These are phyloP conservation scores for Beta macrorhiza DNA, from an alignment of 179 eudicot species.

Conservation along the genomic window DNA sequence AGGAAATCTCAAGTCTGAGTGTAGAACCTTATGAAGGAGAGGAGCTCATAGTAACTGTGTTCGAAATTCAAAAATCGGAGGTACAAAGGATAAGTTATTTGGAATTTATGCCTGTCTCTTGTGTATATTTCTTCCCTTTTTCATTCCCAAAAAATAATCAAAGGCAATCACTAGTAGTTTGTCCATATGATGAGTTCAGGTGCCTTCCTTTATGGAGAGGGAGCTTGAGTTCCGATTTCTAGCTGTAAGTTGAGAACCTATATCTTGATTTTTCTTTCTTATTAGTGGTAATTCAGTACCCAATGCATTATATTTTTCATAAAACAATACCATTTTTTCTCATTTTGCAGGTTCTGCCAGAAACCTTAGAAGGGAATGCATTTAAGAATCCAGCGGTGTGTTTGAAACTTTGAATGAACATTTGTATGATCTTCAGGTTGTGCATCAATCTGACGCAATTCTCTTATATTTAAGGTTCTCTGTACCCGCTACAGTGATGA, in stretches of 20 bases:
- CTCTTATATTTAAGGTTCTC: conserved; percentile 47
- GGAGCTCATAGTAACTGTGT: conserved; percentile 72
- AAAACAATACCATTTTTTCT: background rate
- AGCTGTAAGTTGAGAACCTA: conserved; percentile 59
- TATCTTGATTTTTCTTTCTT: background rate
- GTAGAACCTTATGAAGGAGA: conserved; percentile 85
- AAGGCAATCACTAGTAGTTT: background rate
- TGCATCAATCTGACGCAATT: background rate
- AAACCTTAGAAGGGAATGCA: conserved; percentile 64
- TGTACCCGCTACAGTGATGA: conserved; percentile 84
- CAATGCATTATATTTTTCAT: background rate
- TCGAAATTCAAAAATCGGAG: conserved; percentile 74
- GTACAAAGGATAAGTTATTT: conserved; percentile 32
- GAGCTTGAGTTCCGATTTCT: conserved; percentile 92
- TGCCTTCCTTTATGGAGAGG: conserved; percentile 77
- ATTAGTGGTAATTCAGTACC: conserved; percentile 6
- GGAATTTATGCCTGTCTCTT: background rate
- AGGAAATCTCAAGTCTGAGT: conserved; percentile 95
- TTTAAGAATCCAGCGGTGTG: conserved; percentile 67
- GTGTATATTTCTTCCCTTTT: background rate
- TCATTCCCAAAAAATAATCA: background rate
- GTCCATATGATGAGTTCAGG: conserved; percentile 40
- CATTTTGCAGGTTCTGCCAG: conserved; percentile 62
- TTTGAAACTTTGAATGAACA: conserved; percentile 6
- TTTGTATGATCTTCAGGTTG: conserved; percentile 5